Evolutionary conservation across 805 yeast species (phyloP).

Genomic region (Saccharomycopsis synnaedendra): DNA sequence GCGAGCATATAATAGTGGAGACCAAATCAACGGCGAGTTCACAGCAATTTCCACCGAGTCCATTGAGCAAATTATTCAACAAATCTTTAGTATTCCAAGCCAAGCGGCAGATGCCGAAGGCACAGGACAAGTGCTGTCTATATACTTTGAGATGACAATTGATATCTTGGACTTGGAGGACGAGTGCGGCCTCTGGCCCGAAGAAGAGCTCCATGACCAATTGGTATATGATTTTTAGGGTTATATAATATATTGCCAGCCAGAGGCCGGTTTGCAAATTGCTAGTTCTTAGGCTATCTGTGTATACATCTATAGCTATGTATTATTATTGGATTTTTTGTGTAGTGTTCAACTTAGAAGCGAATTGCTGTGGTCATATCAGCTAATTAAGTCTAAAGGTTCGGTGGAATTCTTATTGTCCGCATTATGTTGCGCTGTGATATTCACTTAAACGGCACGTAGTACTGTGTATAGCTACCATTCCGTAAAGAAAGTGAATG

Average conservation of each 20-base stretch:
- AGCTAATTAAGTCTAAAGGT: too few species aligned
- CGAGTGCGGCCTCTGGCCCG: not conserved
- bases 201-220: not conserved
- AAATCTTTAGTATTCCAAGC: constrained; percentile 13
- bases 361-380: too few species aligned
- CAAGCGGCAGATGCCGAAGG: not conserved
- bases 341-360: too few species aligned
- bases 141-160: constrained; percentile 16
- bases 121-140: constrained; percentile 8
- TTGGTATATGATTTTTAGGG: not conserved
- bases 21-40: constrained; percentile 14
- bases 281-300: not conserved
- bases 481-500: too few species aligned
- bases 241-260: too few species aligned
- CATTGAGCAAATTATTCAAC: constrained; percentile 14
- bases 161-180: constrained; percentile 12
- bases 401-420: too few species aligned
- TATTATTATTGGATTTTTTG: too few species aligned
- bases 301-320: not conserved
- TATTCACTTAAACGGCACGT: too few species aligned
- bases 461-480: too few species aligned
- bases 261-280: not conserved
- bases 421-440: too few species aligned
- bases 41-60: constrained; percentile 14
- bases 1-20: constrained; percentile 1